Percentiles rank a stretch among this genome's conserved stretches.
Evolutionary conservation across 306 rosid genomes (phyloP).

Genomic region (Hippophae rhamnoides): DNA sequence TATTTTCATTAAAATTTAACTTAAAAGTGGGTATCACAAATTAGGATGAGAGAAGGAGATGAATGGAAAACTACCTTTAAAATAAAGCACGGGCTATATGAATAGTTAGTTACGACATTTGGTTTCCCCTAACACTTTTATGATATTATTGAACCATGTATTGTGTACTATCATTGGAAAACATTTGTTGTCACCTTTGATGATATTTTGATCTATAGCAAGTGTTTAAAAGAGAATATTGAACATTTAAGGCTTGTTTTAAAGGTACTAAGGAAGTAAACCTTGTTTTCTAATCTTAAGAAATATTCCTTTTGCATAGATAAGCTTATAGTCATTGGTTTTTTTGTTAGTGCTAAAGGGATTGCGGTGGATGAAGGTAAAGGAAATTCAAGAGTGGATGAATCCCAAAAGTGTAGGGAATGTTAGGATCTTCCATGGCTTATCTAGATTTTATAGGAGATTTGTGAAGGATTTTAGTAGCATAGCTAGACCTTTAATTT

Average conservation of each 20-base stretch:
- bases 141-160: neutral
- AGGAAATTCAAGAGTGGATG: neutral
- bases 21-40: too few species aligned
- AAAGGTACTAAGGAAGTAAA: neutral
- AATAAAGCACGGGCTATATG: too few species aligned
- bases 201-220: neutral
- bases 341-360: neutral
- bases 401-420: neutral
- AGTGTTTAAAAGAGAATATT: too few species aligned
- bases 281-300: neutral
- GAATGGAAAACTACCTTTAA: too few species aligned
- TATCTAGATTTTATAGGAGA: neutral
- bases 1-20: too few species aligned
- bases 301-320: neutral
- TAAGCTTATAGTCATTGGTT: neutral
- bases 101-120: too few species aligned
- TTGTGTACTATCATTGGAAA: neutral
- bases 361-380: neutral
- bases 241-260: neutral
- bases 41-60: too few species aligned
- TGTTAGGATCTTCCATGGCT: neutral
- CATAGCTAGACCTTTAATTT: neutral
- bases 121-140: too few species aligned
- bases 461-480: neutral
- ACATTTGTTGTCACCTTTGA: neutral